Evolutionary conservation across 805 yeast species (phyloP).

Genomic region (Candida xyloterini): DNA sequence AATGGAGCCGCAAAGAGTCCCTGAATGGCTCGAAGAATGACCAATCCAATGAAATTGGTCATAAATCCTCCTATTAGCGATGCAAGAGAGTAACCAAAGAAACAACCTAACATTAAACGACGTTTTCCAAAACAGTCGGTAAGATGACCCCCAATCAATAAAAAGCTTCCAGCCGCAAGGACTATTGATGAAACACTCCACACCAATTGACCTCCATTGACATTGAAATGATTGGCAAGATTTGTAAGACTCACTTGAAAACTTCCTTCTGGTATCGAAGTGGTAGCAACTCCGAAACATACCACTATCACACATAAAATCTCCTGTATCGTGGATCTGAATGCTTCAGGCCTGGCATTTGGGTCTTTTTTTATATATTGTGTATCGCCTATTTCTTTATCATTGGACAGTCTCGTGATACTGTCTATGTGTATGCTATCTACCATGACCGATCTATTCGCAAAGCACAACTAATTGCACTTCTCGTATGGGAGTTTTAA

Average conservation of each 20-base stretch:
- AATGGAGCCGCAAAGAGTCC: conserved; percentile 38
- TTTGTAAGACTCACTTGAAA: conserved; percentile 33
- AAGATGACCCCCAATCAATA: conserved; percentile 37
- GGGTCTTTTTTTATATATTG: conserved; percentile 3
- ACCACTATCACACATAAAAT: conserved; percentile 28
- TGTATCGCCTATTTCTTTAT: neutral
- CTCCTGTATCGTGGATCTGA: conserved; percentile 32
- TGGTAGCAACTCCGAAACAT: conserved; percentile 34
- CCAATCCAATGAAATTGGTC: conserved; percentile 32
- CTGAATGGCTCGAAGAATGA: conserved; percentile 37
- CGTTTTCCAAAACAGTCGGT: conserved; percentile 39
- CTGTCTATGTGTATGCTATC: too few species aligned
- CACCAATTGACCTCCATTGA: conserved; percentile 36
- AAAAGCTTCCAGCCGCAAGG: conserved; percentile 36
- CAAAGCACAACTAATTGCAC: too few species aligned
- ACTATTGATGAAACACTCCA: conserved; percentile 39
- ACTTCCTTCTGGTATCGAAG: conserved; percentile 33
- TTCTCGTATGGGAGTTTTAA: too few species aligned
- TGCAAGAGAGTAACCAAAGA: conserved; percentile 11
- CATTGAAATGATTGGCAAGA: conserved; percentile 30
- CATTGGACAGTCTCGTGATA: neutral
- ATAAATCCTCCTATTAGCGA: conserved; percentile 31
- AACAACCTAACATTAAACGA: conserved; percentile 25
- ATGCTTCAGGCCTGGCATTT: conserved; percentile 29
- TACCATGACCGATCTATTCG: too few species aligned